A percentile compares a stretch with the other conserved stretches of the same genome.
Conservation (phyloP, 2,329 filamentous ascomycete genomes). For the Microsporum audouinii region DNA sequence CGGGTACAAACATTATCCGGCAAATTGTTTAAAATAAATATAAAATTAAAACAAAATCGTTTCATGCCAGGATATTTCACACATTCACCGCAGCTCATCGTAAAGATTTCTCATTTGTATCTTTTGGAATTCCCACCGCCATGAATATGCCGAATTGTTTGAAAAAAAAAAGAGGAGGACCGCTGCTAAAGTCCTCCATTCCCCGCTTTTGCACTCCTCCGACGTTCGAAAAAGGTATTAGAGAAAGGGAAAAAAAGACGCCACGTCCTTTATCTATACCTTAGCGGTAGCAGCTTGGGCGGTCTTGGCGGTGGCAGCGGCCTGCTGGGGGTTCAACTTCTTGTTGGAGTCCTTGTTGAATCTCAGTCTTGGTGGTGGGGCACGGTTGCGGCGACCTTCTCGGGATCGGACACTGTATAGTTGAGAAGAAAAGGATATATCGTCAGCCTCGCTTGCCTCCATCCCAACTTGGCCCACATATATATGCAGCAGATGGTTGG, state of each 20-base stretch:
- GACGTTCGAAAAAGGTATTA: constrained; percentile 1
- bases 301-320: constrained; percentile 48
- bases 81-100: constrained; percentile 1
- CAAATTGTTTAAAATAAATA: background rate
- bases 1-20: background rate
- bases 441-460: background rate
- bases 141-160: background rate
- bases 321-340: constrained; percentile 88
- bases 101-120: background rate
- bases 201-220: background rate
- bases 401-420: constrained; percentile 78
- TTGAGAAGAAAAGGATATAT: background rate
- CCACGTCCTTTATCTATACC: constrained; percentile 5
- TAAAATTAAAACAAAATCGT: constrained; percentile 2
- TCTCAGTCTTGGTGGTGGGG: constrained; percentile 88
- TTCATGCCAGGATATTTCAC: constrained; percentile 3
- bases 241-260: background rate
- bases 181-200: background rate
- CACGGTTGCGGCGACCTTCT: constrained; percentile 96
- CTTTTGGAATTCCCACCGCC: background rate
- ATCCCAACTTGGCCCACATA: too few relatives aligned
- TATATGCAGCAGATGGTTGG: background rate
- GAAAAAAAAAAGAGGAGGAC: constrained; percentile 1
- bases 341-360: constrained; percentile 99
- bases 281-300: constrained; percentile 10